Conservation (phyloP, 257 asterid genomes). For the Solanum tarapatanum region DNA sequence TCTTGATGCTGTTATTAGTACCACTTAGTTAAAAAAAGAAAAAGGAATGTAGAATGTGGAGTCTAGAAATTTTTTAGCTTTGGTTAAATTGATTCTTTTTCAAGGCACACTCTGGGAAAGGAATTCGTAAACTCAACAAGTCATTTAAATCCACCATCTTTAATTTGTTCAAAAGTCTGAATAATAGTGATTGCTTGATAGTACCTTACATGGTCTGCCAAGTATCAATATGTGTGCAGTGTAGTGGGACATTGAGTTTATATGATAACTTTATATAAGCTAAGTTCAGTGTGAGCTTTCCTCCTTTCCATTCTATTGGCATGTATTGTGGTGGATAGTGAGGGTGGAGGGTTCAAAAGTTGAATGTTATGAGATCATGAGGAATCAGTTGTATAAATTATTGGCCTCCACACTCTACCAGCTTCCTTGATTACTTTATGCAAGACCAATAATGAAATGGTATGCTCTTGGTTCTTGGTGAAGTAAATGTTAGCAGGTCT, state of each 20-base stretch:
- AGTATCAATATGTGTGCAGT: not conserved
- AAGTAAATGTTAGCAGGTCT: not conserved
- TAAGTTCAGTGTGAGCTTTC: not conserved
- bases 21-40: not conserved
- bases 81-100: not conserved
- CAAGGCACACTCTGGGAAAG: not conserved
- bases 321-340: not conserved
- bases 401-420: not conserved
- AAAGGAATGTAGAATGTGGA: not conserved
- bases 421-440: not conserved
- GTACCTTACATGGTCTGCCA: not conserved
- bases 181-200: not conserved
- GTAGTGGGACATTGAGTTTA: not conserved
- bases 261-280: not conserved
- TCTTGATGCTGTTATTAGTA: not conserved
- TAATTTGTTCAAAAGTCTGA: not conserved
- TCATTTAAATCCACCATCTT: not conserved
- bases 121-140: not conserved
- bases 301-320: not conserved
- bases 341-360: not conserved
- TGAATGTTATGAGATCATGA: not conserved
- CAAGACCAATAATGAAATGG: not conserved
- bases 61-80: not conserved
- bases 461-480: not conserved
- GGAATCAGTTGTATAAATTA: not conserved